Conservation (phyloP, 2,329 filamentous ascomycete genomes). For the Chaetomium sp. region DNA sequence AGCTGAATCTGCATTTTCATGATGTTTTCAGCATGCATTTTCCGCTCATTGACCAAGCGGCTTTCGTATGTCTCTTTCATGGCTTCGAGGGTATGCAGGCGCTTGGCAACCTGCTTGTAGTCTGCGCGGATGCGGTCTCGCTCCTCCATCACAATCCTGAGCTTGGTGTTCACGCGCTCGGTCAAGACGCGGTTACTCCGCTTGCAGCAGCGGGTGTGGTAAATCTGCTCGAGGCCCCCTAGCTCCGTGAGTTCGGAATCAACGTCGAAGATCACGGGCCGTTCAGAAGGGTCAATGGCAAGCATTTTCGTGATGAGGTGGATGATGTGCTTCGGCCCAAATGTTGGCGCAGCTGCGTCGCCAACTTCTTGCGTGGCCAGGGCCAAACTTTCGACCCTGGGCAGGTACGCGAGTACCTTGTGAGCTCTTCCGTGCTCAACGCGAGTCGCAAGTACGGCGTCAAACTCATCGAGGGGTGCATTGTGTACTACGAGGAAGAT, state of each 20-base stretch:
- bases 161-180: slow-evolving; percentile 32
- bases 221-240: slow-evolving; percentile 42
- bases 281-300: slow-evolving; percentile 26
- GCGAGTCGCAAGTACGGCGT: slow-evolving; percentile 30
- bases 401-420: slow-evolving; percentile 31
- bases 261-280: slow-evolving; percentile 32
- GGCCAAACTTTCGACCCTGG: slow-evolving; percentile 31
- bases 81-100: slow-evolving; percentile 33
- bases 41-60: slow-evolving; percentile 33
- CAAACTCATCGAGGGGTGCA: slow-evolving; percentile 33
- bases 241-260: slow-evolving; percentile 38
- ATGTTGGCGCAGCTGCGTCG: slow-evolving; percentile 33
- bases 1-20: slow-evolving; percentile 31
- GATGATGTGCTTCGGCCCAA: slow-evolving; percentile 36
- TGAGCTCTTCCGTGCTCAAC: slow-evolving; percentile 26
- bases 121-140: slow-evolving; percentile 27
- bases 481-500: slow-evolving; percentile 40
- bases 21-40: slow-evolving; percentile 29
- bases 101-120: slow-evolving; percentile 29
- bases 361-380: slow-evolving; percentile 34
- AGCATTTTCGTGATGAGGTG: slow-evolving; percentile 34
- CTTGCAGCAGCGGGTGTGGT: slow-evolving; percentile 40
- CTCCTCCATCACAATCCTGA: slow-evolving; percentile 23
- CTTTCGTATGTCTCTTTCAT: slow-evolving; percentile 35
- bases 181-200: slow-evolving; percentile 31